These are phyloP conservation scores for Solioccasus polychromus DNA, from an alignment of 768 basidiomycete genomes.

Conservation along the genomic window DNA sequence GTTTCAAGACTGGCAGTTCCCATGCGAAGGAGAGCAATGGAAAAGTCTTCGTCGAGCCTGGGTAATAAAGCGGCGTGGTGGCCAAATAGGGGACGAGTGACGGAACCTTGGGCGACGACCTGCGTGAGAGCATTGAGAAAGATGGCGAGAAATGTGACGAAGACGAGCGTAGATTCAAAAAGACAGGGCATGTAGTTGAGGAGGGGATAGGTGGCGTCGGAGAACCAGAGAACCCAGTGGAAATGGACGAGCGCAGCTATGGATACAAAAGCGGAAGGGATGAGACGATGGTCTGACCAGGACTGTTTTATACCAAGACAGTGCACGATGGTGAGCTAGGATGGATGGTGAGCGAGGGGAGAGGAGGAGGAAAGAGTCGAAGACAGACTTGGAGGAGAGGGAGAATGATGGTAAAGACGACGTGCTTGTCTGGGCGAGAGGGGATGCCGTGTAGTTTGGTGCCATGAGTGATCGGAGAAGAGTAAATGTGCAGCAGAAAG, in stretches of 20 bases:
- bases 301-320: constrained; percentile 59
- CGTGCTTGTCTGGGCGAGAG: constrained; percentile 70
- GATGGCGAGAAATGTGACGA: constrained; percentile 56
- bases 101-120: constrained; percentile 55
- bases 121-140: constrained; percentile 64
- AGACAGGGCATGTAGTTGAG: constrained; percentile 73
- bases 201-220: constrained; percentile 55
- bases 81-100: constrained; percentile 61
- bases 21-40: constrained; percentile 64
- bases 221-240: constrained; percentile 55
- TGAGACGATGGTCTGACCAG: constrained; percentile 64
- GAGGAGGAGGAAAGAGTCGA: not conserved
- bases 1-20: constrained; percentile 77
- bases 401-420: constrained; percentile 66
- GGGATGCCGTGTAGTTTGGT: constrained; percentile 41
- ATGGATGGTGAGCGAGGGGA: not conserved
- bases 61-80: constrained; percentile 41
- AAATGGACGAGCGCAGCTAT: constrained; percentile 64
- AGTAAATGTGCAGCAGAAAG: constrained; percentile 72
- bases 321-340: constrained; percentile 62
- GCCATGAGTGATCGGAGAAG: constrained; percentile 58
- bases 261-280: constrained; percentile 65
- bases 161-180: constrained; percentile 62
- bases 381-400: constrained; percentile 66
- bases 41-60: constrained; percentile 70